Evolutionary conservation across 805 yeast species (phyloP), one percentile per base, ranked within the genome.

Genomic region (Saturnispora serradocipensis): DNA sequence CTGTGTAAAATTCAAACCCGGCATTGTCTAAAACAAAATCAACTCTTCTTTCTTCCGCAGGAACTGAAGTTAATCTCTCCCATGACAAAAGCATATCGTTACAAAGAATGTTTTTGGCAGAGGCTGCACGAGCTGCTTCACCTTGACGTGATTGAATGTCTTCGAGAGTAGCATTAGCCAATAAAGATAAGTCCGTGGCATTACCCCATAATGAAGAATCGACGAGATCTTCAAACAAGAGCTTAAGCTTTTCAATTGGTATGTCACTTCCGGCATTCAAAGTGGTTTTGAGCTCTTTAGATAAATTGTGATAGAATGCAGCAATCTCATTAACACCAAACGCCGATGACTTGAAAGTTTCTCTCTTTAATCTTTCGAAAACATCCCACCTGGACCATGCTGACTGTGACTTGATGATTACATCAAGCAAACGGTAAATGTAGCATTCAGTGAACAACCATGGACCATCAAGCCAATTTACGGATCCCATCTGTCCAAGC

Each of bases 131-230:
- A 18, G 88, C 88, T 56, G 85, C 88, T 11, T 85, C 86, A 43
- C 97, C 97, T 72, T 93, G 99, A 39, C 88, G 80, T 5, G 91
- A 81, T 67, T 88, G 86, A 61, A 93, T 85, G 58, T 93, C 97
- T 45, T 90, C 97, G 28, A 88, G 65, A 7, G 89, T 81, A n/a
- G 91, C 88, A 53, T 87, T 89, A 4, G 95, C 90, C 56, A 93
- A 73, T 50, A 95, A 71, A 0, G 97, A 88, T 62, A 93, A 75
- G 67, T 93, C 99, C 4, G 97, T 88, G 18, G 98, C 97, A 67
- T 93, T 93, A 27, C 99, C 99, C 99, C 99, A 93, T 50, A 93
- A 69, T 0, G 97, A 87, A 51, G 91, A 79, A 63, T 89, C 96
- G 43, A 86, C 69, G 56, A 90, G 86, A 65, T 93, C 99, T 55